phyloP scores from a whole-genome alignment of 139 green algal species.

The Chlamydomonas sphaeroides region DNA sequence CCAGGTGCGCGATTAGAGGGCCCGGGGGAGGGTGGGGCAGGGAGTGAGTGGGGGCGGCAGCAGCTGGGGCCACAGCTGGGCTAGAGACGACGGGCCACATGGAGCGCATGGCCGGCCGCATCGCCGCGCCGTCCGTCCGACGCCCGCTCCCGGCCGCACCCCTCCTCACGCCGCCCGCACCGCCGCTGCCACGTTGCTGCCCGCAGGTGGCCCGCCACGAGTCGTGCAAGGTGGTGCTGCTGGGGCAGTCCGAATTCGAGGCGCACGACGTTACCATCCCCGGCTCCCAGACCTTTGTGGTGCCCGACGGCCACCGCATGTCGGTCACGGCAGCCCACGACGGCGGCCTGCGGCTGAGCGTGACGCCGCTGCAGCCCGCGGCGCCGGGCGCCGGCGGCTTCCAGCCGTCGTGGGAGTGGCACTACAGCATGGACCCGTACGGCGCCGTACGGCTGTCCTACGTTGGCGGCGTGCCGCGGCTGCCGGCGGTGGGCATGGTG shows the following conservation, averaged over 20 bases:
- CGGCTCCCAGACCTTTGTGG: constrained; percentile 74
- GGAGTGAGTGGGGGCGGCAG: neutral
- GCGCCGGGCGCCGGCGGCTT: neutral
- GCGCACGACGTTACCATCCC: constrained; percentile 68
- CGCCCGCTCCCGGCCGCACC: no score
- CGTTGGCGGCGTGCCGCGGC: neutral
- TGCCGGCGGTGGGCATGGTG: neutral
- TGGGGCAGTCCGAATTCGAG: constrained; percentile 92
- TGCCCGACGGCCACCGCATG: constrained; percentile 86
- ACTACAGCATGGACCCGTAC: constrained; percentile 14
- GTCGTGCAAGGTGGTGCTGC: constrained; percentile 76
- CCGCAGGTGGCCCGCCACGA: constrained; percentile 73
- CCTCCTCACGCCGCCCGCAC: neutral
- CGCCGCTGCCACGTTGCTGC: no score
- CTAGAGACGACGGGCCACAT: neutral
- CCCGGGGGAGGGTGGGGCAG: neutral
- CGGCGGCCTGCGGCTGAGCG: neutral
- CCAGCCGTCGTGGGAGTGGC: constrained; percentile 28
- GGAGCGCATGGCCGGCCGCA: no score
- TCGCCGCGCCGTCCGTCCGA: no score
- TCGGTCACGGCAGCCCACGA: constrained; percentile 52
- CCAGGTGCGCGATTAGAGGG: constrained; percentile 52
- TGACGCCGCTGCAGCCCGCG: neutral
- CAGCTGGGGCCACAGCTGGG: no score
- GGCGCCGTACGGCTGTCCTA: constrained; percentile 35